Percentiles rank a stretch among this genome's conserved stretches.
phyloP scores from a whole-genome alignment of 2,329 filamentous ascomycete species.

The Botrytis hyacinthi region DNA sequence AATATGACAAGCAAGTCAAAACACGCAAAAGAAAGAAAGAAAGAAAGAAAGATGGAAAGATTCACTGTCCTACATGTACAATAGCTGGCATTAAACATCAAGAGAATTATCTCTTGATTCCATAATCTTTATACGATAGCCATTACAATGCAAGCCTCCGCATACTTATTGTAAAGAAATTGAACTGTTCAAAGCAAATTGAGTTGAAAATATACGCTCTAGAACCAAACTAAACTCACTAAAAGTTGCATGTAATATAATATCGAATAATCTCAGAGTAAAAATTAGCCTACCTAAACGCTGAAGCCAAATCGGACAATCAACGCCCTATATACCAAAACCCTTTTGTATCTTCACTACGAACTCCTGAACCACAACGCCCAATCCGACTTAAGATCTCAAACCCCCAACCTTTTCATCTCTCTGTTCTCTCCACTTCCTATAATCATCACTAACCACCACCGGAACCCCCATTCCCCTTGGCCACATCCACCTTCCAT shows the following conservation, averaged over 20 bases:
- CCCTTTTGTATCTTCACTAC: background rate
- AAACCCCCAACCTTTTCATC: background rate
- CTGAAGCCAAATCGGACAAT: background rate
- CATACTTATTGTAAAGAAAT: background rate
- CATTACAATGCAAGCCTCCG: too few species aligned
- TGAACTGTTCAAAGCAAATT: accelerated
- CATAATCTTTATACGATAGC: too few species aligned
- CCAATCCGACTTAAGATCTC: background rate
- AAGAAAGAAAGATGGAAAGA: too few species aligned
- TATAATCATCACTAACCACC: slow-evolving; percentile 8
- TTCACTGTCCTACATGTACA: too few species aligned
- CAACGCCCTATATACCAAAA: background rate
- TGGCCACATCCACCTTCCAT: slow-evolving; percentile 15
- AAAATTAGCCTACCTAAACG: background rate
- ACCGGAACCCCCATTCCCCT: background rate
- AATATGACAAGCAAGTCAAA: background rate
- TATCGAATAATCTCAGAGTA: background rate
- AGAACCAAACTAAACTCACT: background rate
- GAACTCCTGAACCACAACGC: background rate
- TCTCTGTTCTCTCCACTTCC: slow-evolving; percentile 12
- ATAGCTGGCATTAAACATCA: background rate
- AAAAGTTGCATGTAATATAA: background rate
- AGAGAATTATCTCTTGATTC: too few species aligned
- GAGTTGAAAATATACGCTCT: background rate
- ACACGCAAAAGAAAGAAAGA: background rate